Evolutionary conservation across 1,284 basidiomycete species (phyloP), one percentile per base, ranked within the genome.

Genomic region (Pyrrhoderma noxium): DNA sequence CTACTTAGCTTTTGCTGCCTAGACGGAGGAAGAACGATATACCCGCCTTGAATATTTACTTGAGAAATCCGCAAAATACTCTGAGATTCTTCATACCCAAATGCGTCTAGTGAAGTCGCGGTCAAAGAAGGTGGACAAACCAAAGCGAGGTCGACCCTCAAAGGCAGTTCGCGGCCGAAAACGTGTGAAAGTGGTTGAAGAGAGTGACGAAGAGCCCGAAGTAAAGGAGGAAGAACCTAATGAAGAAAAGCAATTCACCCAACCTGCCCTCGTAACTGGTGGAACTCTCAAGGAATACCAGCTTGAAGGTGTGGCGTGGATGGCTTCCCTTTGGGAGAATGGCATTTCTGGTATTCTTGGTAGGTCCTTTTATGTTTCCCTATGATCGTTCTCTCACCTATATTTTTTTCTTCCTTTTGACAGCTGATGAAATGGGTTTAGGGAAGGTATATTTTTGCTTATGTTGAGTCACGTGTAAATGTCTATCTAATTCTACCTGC

Each of bases 221-320:
- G 45, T 54, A 22, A 56, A 56, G 2, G 22, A 40, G 19, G 62
- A 65, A 1, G 67, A 67, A n/a, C 57, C 67, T 49, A 59, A 55
- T 14, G 58, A 59, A 1, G 60, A 62, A 19, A 40, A 8, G 8
- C 35, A 37, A 64, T 82, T 84, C 58, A 65, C 76, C 43, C 93
- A 95, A 65, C 91, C 93, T 0, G 70, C 73, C 1, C 69, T 93
- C 13, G 72, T 97, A 40, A 94, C 90, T 0, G 94, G 93, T 4
- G 90, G 85, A 1, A 86, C 71, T 46, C 67, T 97, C 57, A 89
- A n/a, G n/a, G n/a, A n/a, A n/a, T 98, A 98, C 64, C 95, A 99
- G 65, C 75, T 98, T 1, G 91, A 93, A 47, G 95, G 95, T 3
- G 79, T 98, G 13, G 89, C 95, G 57, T 99, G 95, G 95, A 92